Evolutionary conservation across 139 green algal species (phyloP).

Genomic region (Picochlorum sp.): DNA sequence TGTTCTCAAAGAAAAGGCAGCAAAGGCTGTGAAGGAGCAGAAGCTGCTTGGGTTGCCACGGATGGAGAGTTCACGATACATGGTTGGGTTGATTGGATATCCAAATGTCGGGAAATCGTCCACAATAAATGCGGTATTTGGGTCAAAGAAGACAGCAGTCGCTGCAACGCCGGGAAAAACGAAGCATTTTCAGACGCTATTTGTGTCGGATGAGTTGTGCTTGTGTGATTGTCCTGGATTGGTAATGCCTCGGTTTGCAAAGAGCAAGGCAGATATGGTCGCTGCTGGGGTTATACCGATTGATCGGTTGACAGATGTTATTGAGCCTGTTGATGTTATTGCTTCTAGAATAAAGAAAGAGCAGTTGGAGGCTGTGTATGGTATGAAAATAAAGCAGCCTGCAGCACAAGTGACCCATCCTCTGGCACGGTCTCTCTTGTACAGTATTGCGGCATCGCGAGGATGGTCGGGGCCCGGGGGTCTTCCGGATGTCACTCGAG

Average conservation of each 20-base stretch:
- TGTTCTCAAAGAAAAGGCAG: conserved; percentile 21
- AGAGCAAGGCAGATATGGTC: conserved; percentile 91
- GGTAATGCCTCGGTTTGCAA: conserved; percentile 87
- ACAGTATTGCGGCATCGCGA: conserved; percentile 42
- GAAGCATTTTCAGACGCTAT: conserved; percentile 99
- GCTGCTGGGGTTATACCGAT: conserved; percentile 92
- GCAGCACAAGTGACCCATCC: conserved; percentile 17
- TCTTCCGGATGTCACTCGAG: conserved; percentile 78
- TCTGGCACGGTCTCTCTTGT: conserved; percentile 53
- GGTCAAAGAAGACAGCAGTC: conserved; percentile 91
- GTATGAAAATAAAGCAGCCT: conserved; percentile 51
- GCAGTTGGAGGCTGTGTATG: conserved; percentile 69
- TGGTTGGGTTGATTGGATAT: conserved; percentile 89
- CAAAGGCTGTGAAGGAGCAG: conserved; percentile 19
- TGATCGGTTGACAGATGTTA: conserved; percentile 87
- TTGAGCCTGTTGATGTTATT: conserved; percentile 64
- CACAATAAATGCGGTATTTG: conserved; percentile 94
- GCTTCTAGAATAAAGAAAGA: conserved; percentile 30
- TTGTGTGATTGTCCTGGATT: conserved; percentile 89
- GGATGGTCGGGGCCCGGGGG: conserved; percentile 63
- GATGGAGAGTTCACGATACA: conserved; percentile 27
- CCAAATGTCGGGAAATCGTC: conserved; percentile 96
- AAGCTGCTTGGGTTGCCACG: conserved; percentile 7
- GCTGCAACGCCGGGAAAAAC: conserved; percentile 94
- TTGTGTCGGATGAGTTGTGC: conserved; percentile 59